A percentile compares a stretch with the other conserved stretches of the same genome.
Conservation (phyloP, 345 rosid genomes). For the Melaleuca quinquenervia region DNA sequence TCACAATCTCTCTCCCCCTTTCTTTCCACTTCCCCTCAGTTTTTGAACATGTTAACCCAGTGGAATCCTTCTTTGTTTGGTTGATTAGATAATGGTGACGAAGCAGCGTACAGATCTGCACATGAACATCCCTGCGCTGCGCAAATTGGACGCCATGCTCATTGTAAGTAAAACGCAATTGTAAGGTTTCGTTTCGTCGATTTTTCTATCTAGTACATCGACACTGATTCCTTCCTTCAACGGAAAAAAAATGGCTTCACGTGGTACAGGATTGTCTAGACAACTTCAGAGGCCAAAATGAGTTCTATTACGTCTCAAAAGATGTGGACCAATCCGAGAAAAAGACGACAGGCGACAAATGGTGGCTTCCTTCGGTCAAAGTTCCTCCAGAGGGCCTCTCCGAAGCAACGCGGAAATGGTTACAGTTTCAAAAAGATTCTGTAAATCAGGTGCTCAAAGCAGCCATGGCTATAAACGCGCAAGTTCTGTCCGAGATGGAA, state of each 20-base stretch:
- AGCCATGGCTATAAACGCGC: slow-evolving; percentile 89
- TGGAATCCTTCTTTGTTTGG: not conserved
- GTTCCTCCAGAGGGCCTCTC: slow-evolving; percentile 72
- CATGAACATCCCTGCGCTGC: slow-evolving; percentile 56
- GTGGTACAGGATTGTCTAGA: slow-evolving; percentile 45
- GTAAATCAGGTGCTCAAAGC: slow-evolving; percentile 96
- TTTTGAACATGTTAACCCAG: not conserved
- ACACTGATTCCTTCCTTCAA: not conserved
- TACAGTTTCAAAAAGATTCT: slow-evolving; percentile 69
- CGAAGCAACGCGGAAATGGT: slow-evolving; percentile 47
- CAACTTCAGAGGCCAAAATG: slow-evolving; percentile 31
- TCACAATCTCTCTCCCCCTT: not conserved
- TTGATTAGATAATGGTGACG: slow-evolving; percentile 64
- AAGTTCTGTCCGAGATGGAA: slow-evolving; percentile 75
- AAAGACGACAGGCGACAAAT: slow-evolving; percentile 38
- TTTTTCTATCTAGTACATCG: too few species aligned
- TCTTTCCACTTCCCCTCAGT: not conserved
- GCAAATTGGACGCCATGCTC: slow-evolving; percentile 71
- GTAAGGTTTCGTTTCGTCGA: not conserved
- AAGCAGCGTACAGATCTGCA: slow-evolving; percentile 63
- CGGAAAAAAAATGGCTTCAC: not conserved
- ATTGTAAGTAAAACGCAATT: slow-evolving; percentile 34
- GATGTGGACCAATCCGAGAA: slow-evolving; percentile 34
- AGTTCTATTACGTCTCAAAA: slow-evolving; percentile 39
- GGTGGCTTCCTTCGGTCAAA: slow-evolving; percentile 76